Percentiles rank a stretch among this genome's conserved stretches.
These are phyloP conservation scores for Aspergillus pseudoviridinutans DNA, from an alignment of 2,329 filamentous ascomycete species.

Conservation along the genomic window DNA sequence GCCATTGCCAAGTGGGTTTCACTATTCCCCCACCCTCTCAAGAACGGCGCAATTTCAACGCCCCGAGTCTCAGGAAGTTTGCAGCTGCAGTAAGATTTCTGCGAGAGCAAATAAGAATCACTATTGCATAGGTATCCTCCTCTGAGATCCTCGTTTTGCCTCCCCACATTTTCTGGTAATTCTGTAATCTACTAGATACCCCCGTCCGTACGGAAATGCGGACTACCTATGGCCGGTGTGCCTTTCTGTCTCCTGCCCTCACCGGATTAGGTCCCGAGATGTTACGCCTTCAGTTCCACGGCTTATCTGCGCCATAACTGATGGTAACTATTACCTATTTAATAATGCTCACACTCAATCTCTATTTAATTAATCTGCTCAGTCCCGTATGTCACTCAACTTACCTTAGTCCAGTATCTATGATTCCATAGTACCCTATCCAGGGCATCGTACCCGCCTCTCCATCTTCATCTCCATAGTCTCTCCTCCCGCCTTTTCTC, in stretches of 20 bases:
- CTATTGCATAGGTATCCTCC: background rate
- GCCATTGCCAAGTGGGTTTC: background rate
- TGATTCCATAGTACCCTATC: background rate
- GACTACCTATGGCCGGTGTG: background rate
- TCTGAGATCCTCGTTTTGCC: background rate
- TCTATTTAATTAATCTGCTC: background rate
- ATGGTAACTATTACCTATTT: background rate
- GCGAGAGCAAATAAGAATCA: background rate
- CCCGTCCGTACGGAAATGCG: background rate
- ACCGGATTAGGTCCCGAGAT: slow-evolving; percentile 14
- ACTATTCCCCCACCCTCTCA: background rate
- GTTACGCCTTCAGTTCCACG: slow-evolving; percentile 8
- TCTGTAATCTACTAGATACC: background rate
- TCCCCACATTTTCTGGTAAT: background rate
- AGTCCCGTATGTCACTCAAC: background rate
- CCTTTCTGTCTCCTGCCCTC: slow-evolving; percentile 2
- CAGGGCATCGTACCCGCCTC: slow-evolving; percentile 1
- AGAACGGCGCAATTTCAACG: background rate
- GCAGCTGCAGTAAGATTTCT: background rate
- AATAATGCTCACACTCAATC: background rate
- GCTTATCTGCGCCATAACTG: background rate
- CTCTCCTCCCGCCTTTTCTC: background rate
- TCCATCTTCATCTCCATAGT: background rate
- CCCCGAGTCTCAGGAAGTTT: background rate
- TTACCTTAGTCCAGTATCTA: background rate